Evolutionary conservation across 1,139 yeast species (phyloP), one percentile per base, ranked within the genome.

Genomic region (Kodamaea fungicola): DNA sequence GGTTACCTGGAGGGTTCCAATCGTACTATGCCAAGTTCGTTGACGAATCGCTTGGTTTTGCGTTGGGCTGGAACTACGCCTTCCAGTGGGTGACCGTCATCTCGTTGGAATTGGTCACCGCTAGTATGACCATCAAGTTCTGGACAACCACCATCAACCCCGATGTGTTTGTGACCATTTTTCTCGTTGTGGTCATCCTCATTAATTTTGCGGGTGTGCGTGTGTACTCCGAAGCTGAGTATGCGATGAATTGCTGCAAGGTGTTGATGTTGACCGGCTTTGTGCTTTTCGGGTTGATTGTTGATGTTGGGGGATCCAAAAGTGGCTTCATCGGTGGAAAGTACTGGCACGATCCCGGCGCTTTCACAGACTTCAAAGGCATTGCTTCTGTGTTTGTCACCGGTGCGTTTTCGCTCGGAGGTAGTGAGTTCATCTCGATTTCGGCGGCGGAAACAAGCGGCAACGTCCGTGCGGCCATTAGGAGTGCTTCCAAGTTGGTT

Each of bases 321-420:
- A 29, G 42, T 2, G 46, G 49, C 4, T 62, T 50, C 35, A 51
- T 62, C 30, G 67, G 67, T 33, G 67, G 65, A 5, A 45, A 40
- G 36, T 60, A 59, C 49, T 62, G 62, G 60, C 56, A 43, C 30
- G 33, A 54, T 34, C 61, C 61, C 12, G 62, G 62, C 23, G 52
- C 49, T 7, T 53, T 55, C 43, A 65, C 68, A 31, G 47, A 54
- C 25, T 67, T 68, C 50, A 68, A 68, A 47, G 75, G 75, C 8
- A 49, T 67, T 34, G 62, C 64, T 42, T 47, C 67, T 7, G 71
- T 64, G 26, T 64, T 67, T 34, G 70, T 64, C 23, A 64, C 68
- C 2, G 65, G 67, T 12, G 61, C 66, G 6, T 67, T 67, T 41
- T 54, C 68, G 3, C 59, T 65, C 28, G 71, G 71, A 28, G 71